Evolutionary conservation across 192 early-diverging fungal genomes (phyloP).

Genomic region (Kickxella alabastrina): DNA sequence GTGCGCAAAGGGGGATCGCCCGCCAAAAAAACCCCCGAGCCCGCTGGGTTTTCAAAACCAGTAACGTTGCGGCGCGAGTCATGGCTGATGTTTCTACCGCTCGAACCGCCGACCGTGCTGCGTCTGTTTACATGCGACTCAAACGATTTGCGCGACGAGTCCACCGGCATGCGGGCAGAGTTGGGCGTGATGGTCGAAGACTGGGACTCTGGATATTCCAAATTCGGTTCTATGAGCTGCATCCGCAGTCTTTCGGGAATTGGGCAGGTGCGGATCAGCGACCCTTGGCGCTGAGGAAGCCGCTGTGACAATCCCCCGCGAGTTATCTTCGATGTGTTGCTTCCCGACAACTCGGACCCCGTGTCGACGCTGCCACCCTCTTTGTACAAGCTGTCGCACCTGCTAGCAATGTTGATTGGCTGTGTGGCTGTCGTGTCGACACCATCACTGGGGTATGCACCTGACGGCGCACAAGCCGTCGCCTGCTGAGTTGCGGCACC

Average conservation of each 20-base stretch:
- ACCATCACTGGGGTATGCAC: background rate
- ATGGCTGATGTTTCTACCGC: background rate
- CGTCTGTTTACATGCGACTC: slow-evolving; percentile 18
- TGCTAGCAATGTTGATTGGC: slow-evolving; percentile 10
- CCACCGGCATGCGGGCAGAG: slow-evolving; percentile 17
- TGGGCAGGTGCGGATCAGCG: slow-evolving; percentile 47
- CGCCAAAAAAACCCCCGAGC: background rate
- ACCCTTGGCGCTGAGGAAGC: background rate
- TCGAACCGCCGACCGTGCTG: slow-evolving; percentile 26
- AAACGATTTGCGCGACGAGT: slow-evolving; percentile 12
- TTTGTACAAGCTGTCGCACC: slow-evolving; percentile 1
- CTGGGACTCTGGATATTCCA: slow-evolving; percentile 6
- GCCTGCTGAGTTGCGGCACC: too few species aligned
- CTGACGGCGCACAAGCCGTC: background rate
- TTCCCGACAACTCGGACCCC: slow-evolving; percentile 1
- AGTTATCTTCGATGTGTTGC: background rate
- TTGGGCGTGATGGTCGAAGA: slow-evolving; percentile 10
- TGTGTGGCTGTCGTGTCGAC: background rate
- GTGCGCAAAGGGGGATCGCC: slow-evolving; percentile 4
- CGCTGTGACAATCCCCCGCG: too few species aligned
- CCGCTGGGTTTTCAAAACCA: slow-evolving; percentile 2
- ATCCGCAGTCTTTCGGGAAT: slow-evolving; percentile 38
- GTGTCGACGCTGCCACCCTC: background rate
- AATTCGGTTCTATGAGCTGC: slow-evolving; percentile 11
- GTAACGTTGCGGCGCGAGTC: background rate